A percentile compares a stretch with the other conserved stretches of the same genome.
Conservation (phyloP, 805 yeast species). For the Sugiyamaella americana region DNA sequence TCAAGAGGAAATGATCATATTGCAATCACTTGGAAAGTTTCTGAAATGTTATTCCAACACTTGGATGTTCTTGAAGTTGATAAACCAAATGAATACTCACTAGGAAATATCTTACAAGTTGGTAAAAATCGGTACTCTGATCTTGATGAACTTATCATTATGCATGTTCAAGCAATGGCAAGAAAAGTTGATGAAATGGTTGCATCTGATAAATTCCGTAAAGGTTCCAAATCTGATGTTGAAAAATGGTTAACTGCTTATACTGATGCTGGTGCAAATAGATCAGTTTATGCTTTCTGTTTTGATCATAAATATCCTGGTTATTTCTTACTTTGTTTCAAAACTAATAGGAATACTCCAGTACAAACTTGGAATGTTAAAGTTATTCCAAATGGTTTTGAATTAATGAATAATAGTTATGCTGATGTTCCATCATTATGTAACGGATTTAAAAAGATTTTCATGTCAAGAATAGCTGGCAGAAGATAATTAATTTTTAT, state of each 20-base stretch:
- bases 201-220: conserved; percentile 80
- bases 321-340: conserved; percentile 83
- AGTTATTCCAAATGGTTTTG: conserved; percentile 83
- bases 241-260: conserved; percentile 82
- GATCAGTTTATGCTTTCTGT: conserved; percentile 87
- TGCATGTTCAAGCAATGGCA: conserved; percentile 78
- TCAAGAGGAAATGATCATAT: conserved; percentile 82
- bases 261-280: conserved; percentile 83
- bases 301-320: conserved; percentile 89
- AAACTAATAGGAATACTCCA: conserved; percentile 45
- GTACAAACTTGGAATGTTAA: conserved; percentile 84
- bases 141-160: conserved; percentile 86
- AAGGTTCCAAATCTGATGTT: conserved; percentile 73
- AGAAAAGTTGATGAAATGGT: conserved; percentile 78
- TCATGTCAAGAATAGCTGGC: conserved; percentile 6
- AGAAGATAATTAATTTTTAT: too few relatives aligned
- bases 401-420: conserved; percentile 70
- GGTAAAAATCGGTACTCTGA: conserved; percentile 72
- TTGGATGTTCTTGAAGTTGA: conserved; percentile 74
- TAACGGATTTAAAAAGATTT: conserved; percentile 83
- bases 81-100: conserved; percentile 54
- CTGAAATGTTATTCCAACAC: conserved; percentile 85
- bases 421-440: conserved; percentile 85
- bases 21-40: conserved; percentile 95
- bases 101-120: conserved; percentile 56